Conservation (phyloP, 371 early-diverging fungal genomes). For the Thermomucor indicae-seudaticae region DNA sequence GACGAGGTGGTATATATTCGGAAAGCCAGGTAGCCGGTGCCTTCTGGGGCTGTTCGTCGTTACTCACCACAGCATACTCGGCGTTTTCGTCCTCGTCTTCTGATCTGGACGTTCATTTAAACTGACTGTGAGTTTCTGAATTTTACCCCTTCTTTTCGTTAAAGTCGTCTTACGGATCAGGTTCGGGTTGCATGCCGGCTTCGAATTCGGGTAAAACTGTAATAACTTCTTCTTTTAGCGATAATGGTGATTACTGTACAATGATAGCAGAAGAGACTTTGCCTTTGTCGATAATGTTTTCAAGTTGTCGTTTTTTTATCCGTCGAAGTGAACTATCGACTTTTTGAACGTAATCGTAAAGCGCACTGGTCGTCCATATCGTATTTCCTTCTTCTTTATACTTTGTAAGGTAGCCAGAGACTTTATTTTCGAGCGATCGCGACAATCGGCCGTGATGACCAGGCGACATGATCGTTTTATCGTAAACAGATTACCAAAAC, state of each 20-base stretch:
- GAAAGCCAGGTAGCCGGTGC: slow-evolving; percentile 15
- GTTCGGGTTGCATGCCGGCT: slow-evolving; percentile 3
- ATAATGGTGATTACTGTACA: not conserved
- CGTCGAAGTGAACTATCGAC: slow-evolving; percentile 44
- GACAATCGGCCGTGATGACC: slow-evolving; percentile 22
- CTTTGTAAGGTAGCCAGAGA: slow-evolving; percentile 18
- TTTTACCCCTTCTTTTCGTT: too few species aligned
- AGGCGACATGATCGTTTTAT: slow-evolving; percentile 6
- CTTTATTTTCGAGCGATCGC: slow-evolving; percentile 24
- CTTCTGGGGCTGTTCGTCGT: slow-evolving; percentile 1
- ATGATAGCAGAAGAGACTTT: not conserved
- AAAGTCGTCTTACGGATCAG: too few species aligned
- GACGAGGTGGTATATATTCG: slow-evolving; percentile 14
- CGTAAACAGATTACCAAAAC: not conserved
- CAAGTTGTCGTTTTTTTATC: slow-evolving; percentile 42
- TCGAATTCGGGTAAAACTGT: slow-evolving; percentile 14
- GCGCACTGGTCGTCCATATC: slow-evolving; percentile 17
- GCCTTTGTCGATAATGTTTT: slow-evolving; percentile 47
- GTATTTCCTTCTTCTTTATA: slow-evolving; percentile 30
- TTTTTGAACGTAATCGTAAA: slow-evolving; percentile 46
- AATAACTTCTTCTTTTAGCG: not conserved
- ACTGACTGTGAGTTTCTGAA: not conserved
- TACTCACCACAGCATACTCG: slow-evolving; percentile 42
- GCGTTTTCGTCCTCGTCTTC: slow-evolving; percentile 30
- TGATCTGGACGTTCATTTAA: slow-evolving; percentile 2